Evolutionary conservation across 352 stramenopile species (phyloP).

Genomic region (Phytophthora agathidicida): DNA sequence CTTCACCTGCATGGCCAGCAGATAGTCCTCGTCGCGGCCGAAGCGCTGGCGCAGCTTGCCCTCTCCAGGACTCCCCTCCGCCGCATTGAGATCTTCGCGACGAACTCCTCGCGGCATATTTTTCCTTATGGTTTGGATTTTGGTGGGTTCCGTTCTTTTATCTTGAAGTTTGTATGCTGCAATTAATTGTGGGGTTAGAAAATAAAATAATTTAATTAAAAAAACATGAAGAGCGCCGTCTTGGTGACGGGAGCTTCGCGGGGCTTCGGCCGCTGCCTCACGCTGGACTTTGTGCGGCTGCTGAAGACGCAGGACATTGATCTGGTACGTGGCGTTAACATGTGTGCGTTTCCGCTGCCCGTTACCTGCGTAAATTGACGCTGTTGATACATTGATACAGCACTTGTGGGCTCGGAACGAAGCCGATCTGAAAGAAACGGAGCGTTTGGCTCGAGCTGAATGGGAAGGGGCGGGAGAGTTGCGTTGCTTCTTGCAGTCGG

Average conservation of each 20-base stretch:
- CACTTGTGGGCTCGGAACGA: conserved; percentile 63
- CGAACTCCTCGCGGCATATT: conserved; percentile 8
- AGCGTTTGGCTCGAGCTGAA: conserved; percentile 38
- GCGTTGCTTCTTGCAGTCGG: conserved; percentile 36
- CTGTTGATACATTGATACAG: conserved; percentile 27
- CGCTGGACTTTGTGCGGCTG: conserved; percentile 67
- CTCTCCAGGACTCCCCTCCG: neutral
- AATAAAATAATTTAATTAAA: conserved; percentile 1
- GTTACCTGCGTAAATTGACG: neutral
- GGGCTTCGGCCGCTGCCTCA: conserved; percentile 83
- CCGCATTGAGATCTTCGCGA: conserved; percentile 8
- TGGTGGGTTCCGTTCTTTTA: too few relatives aligned
- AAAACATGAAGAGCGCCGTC: conserved; percentile 38
- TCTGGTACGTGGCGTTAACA: conserved; percentile 42
- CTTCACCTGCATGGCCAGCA: conserved; percentile 23
- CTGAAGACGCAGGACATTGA: conserved; percentile 45
- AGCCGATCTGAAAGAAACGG: conserved; percentile 59
- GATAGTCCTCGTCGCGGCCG: conserved; percentile 20
- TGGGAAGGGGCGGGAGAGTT: conserved; percentile 37
- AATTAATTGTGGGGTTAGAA: too few relatives aligned
- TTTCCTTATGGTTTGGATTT: too few relatives aligned
- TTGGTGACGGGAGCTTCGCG: conserved; percentile 86
- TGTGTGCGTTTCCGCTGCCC: too few relatives aligned
- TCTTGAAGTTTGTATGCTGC: conserved; percentile 2
- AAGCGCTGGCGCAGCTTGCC: conserved; percentile 26